Conservation (phyloP, 345 rosid species). For the Leavenworthia alabamica region DNA sequence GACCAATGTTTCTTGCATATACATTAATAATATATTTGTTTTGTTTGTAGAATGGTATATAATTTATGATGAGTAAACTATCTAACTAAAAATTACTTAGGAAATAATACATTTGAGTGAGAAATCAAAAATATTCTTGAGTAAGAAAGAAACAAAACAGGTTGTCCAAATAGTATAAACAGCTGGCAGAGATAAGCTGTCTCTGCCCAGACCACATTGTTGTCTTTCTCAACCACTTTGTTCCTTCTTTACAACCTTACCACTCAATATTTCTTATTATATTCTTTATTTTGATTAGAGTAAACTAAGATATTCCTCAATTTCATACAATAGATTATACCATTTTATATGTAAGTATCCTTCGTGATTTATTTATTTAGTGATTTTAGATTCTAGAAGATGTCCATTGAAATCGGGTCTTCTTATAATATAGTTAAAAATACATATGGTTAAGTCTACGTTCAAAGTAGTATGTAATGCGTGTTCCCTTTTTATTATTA, state of each 20-base stretch:
- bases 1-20: not conserved
- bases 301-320: not conserved
- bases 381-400: constrained; percentile 16
- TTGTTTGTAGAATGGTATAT: too few relatives aligned
- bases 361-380: not conserved
- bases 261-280: constrained; percentile 8
- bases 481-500: not conserved
- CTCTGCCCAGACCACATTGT: constrained; percentile 10
- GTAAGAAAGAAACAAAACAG: constrained; percentile 24
- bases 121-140: not conserved
- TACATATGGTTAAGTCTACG: not conserved
- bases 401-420: constrained; percentile 2
- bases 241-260: constrained; percentile 28
- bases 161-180: constrained; percentile 25
- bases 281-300: not conserved
- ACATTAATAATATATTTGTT: not conserved
- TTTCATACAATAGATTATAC: constrained; percentile 4
- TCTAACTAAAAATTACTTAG: not conserved
- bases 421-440: not conserved
- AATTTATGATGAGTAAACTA: not conserved
- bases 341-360: not conserved
- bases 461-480: not conserved
- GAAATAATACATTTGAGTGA: not conserved
- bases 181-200: constrained; percentile 26
- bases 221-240: constrained; percentile 26